Base-by-base conservation (phyloP, 768 basidiomycete species). In the Russula earlei region DNA sequence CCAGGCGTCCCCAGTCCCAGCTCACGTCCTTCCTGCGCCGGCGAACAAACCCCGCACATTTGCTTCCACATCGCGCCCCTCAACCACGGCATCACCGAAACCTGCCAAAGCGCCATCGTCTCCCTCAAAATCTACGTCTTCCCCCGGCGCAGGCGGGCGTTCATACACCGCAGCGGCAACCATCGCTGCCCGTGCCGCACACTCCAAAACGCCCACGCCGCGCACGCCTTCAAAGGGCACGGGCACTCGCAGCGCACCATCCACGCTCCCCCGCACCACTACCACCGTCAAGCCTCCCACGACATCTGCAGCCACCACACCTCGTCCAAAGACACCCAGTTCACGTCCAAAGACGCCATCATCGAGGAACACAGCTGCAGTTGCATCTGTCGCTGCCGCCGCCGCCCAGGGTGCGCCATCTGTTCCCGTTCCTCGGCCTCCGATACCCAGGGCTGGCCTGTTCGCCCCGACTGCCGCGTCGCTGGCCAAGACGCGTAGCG, bases 401-500 rank as follows among this genome's bases (percentile, higher is more conserved):
- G 5, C 14, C 1, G 15, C 52, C 15, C 37, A 6, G n/a, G 25
- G 31, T 19, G 10, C 25, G 20, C 24, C 44, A 9, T 2, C 25
- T 24, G 27, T 22, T 9, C 6, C 33, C 33, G 15, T 29, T 6
- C 41, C 40, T 4, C 47, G 47, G 15, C 37, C 50, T 36, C 31
- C 50, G 29, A n/a, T 52, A n/a, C 29, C 84, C 3, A 78, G 81
- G 5, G 73, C 80, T 2, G 83, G 85, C 12, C 67, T 90, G 20
- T 89, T 84, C 64, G 87, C 89, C 7, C 89, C 89, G 0, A 91
- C 89, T 1, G 89, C 87, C 0, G 85, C 88, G 3, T 88, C 87
- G 9, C 78, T 91, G 8, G 89, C 89, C 0, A 78, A 75, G 48
- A 75, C 83, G 33, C 82, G 85, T 47, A 80, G 77, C 63, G 75